Evolutionary conservation across 176 grass and related monocot species (phyloP).

Genomic region (Musa troglodytarum): DNA sequence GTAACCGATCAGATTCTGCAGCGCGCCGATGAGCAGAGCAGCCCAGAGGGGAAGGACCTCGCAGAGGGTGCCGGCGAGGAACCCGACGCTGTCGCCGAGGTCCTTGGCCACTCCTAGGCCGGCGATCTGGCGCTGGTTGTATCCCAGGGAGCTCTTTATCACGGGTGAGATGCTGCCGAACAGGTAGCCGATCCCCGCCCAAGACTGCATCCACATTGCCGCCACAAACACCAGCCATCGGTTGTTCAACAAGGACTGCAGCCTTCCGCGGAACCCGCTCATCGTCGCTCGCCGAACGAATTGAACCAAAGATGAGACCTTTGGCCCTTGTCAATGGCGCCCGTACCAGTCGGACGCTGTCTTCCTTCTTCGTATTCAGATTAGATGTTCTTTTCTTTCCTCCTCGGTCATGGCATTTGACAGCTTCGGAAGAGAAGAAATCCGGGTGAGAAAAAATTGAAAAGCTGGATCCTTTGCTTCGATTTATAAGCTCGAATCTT

Average conservation of each 20-base stretch:
- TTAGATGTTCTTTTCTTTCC: no score
- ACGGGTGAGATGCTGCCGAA: constrained; percentile 18
- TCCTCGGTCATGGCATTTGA: no score
- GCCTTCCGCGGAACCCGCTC: no score
- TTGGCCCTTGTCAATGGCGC: no score
- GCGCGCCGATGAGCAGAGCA: constrained; percentile 59
- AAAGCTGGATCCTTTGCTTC: no score
- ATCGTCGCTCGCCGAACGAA: no score
- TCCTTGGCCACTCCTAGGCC: constrained; percentile 85
- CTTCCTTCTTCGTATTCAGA: no score
- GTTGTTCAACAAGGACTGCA: constrained; percentile 44
- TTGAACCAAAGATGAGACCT: no score
- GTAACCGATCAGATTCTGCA: constrained; percentile 72
- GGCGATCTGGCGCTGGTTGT: constrained; percentile 78
- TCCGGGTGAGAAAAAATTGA: no score
- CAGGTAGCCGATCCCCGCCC: constrained; percentile 67
- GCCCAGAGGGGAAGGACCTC: constrained; percentile 56
- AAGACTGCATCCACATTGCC: constrained; percentile 94
- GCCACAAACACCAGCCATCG: constrained; percentile 82
- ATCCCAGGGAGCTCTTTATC: constrained; percentile 65
- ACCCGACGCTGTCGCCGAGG: constrained; percentile 77
- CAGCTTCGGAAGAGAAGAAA: no score
- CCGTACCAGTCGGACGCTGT: no score
- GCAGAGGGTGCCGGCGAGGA: background rate
- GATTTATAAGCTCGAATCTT: no score